Conservation (phyloP, 1,284 basidiomycete species). For the Rhodotorula sp. region DNA sequence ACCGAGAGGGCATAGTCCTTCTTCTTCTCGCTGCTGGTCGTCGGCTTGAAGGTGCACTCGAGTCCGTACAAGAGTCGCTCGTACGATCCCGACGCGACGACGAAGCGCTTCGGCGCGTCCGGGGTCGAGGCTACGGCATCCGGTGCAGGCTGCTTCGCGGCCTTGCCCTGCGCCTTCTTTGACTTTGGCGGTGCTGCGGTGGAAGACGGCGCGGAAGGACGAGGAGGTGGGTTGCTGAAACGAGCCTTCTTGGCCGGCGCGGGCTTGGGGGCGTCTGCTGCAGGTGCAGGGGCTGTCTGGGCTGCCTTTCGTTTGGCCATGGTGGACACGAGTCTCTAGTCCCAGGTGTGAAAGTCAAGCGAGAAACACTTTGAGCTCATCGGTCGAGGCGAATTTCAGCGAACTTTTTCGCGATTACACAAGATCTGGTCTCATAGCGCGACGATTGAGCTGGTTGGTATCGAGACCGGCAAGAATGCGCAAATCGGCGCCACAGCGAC, state of each 20-base stretch:
- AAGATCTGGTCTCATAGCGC: too few species aligned
- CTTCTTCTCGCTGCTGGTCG: not conserved
- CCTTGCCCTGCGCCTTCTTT: slow-evolving; percentile 10
- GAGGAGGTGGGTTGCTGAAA: slow-evolving; percentile 27
- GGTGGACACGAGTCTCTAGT: not conserved
- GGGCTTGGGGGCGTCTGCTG: not conserved
- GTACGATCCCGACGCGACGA: slow-evolving; percentile 85
- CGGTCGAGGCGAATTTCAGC: too few species aligned
- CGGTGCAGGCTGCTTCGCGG: not conserved
- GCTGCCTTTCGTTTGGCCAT: slow-evolving; percentile 26
- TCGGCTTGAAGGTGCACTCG: slow-evolving; percentile 52
- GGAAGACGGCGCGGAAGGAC: not conserved
- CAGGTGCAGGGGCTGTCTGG: not conserved
- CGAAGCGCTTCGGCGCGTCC: slow-evolving; percentile 59
- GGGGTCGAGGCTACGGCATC: not conserved
- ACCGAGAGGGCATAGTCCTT: slow-evolving; percentile 50
- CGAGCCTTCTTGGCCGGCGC: slow-evolving; percentile 19
- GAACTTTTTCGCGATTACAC: too few species aligned
- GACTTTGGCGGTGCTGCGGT: not conserved
- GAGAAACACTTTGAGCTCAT: not conserved
- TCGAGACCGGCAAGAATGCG: too few species aligned
- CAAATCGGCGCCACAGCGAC: too few species aligned
- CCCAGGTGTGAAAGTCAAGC: not conserved
- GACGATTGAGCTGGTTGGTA: too few species aligned
- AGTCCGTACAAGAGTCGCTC: slow-evolving; percentile 94